Evolutionary conservation across 2,329 filamentous ascomycete species (phyloP), one percentile per base, ranked within the genome.

Genomic region (Rhinocladiella mackenziei): DNA sequence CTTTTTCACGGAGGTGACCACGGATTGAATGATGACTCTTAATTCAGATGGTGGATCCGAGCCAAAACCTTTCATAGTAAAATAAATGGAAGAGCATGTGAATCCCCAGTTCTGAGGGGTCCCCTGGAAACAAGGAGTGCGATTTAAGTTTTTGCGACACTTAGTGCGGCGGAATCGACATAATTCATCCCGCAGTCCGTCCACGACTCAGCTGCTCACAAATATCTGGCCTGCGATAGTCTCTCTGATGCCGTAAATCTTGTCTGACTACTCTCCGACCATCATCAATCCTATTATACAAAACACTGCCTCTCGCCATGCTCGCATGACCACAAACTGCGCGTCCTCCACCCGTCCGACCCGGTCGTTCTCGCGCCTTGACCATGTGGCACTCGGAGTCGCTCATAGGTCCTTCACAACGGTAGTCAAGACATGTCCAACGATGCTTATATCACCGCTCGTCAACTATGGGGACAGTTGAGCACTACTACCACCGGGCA

Each of bases 401-500:
- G 28, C 20, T 34, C 33, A 18, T 22, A 26, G 39, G 30, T 25
- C 32, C 28, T 40, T 33, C 23, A 40, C 29, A 41, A 37, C 43
- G 49, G 40, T 52, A 53, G 44, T 25, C 31, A 45, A 41, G 47
- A 43, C 46, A 54, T 54, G 51, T 51, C 48, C 45, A 3, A 41
- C 36, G 39, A 49, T 51, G 48, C 38, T 48, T 38, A 41, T 9
- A 42, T 55, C 43, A 50, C 46, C 31, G 52, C 50, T 40, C 54
- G 54, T 47, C 54, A 56, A 44, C 43, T 56, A 49, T 56, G 54
- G 54, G 54, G 52, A 26, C 47, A 50, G 30, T 39, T 50, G 22
- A 48, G 36, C 39, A 55, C 54, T 26, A 50, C 52, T 7, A 60
- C 62, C 26, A 61, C 64, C 9, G 63, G 62, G 26, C 48, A 59